phyloP scores from a whole-genome alignment of 2,329 filamentous ascomycete species.

The Xylaria sp. region DNA sequence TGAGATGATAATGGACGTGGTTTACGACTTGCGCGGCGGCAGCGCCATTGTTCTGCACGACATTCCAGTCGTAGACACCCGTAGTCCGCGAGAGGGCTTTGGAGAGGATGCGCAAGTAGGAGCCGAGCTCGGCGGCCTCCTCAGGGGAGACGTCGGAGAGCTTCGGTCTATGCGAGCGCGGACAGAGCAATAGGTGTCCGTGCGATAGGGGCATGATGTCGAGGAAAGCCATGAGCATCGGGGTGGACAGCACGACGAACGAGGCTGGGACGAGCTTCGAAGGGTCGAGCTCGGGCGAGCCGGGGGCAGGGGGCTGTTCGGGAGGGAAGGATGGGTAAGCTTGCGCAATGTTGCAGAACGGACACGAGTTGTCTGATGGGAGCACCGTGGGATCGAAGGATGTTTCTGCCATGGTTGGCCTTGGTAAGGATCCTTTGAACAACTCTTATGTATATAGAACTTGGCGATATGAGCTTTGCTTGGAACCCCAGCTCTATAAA shows the following conservation, averaged over 20 bases:
- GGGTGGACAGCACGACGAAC: slow-evolving; percentile 80
- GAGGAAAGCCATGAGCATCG: slow-evolving; percentile 83
- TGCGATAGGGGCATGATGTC: slow-evolving; percentile 89
- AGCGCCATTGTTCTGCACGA: slow-evolving; percentile 94
- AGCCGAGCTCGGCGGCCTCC: slow-evolving; percentile 74
- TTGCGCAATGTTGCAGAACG: slow-evolving; percentile 70
- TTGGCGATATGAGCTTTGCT: not conserved
- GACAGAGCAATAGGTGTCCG: slow-evolving; percentile 85
- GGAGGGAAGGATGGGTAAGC: slow-evolving; percentile 61
- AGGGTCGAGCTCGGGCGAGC: slow-evolving; percentile 47
- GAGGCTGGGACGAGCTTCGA: slow-evolving; percentile 52
- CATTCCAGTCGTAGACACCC: slow-evolving; percentile 87
- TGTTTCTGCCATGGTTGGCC: slow-evolving; percentile 20
- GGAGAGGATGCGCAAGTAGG: slow-evolving; percentile 76
- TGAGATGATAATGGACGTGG: slow-evolving; percentile 94
- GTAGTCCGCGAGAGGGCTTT: slow-evolving; percentile 75
- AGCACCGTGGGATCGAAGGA: slow-evolving; percentile 52
- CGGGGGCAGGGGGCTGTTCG: slow-evolving; percentile 53
- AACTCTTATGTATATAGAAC: too few species aligned
- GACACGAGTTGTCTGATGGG: slow-evolving; percentile 57
- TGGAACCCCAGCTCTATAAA: not conserved
- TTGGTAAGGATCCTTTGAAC: not conserved
- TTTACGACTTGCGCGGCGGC: slow-evolving; percentile 91
- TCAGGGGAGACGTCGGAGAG: slow-evolving; percentile 73
- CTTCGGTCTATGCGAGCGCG: slow-evolving; percentile 80